Conservation (phyloP, 768 basidiomycete species). For the Lactarius vividus region DNA sequence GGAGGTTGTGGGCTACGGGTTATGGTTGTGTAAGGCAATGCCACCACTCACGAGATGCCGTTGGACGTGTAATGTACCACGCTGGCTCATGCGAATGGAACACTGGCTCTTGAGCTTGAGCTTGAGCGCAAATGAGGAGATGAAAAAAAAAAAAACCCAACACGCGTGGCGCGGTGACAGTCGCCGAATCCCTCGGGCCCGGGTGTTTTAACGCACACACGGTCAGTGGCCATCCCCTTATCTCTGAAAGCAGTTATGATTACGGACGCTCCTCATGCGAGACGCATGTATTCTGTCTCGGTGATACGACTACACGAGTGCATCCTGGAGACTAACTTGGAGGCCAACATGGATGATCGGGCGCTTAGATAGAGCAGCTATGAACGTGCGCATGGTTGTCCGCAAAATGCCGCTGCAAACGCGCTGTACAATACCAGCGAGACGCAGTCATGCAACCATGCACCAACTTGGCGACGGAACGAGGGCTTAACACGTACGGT, state of each 20-base stretch:
- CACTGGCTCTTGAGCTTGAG: not conserved
- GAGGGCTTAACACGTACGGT: not conserved
- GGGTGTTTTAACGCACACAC: not conserved
- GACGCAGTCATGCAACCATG: not conserved
- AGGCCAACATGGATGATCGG: not conserved
- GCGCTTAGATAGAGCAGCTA: not conserved
- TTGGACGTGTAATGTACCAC: not conserved
- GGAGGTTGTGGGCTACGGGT: not conserved
- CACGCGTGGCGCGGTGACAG: not conserved
- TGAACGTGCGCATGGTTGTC: not conserved
- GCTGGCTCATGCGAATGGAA: not conserved
- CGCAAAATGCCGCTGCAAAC: not conserved
- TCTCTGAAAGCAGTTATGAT: not conserved
- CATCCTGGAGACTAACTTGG: not conserved
- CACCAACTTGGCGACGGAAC: not conserved
- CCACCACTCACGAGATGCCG: not conserved
- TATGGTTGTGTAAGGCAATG: not conserved
- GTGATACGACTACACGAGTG: not conserved
- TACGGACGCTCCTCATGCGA: not conserved
- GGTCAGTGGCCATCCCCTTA: not conserved
- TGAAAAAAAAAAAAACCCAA: not conserved
- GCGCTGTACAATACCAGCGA: not conserved
- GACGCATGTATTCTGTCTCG: not conserved
- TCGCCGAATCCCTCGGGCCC: not conserved
- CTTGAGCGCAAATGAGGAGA: not conserved